Evolutionary conservation across 805 yeast species (phyloP).

Genomic region (Myxozyma udenii): DNA sequence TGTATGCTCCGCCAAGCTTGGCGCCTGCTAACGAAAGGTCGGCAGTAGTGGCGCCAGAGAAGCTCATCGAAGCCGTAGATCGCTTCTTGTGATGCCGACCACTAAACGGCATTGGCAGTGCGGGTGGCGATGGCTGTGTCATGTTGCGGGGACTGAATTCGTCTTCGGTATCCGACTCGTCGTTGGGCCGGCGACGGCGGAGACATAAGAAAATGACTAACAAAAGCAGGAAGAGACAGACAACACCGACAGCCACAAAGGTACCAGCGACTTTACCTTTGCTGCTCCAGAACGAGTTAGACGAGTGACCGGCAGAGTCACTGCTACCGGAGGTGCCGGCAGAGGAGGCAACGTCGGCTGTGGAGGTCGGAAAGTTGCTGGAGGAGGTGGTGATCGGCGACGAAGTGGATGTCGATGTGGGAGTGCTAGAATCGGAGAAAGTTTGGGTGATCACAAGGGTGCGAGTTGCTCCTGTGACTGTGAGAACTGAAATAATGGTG

Average conservation of each 20-base stretch:
- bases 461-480: constrained; percentile 30
- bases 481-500: constrained; percentile 31
- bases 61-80: constrained; percentile 9
- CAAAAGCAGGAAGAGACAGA: constrained; percentile 46
- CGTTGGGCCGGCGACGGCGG: constrained; percentile 34
- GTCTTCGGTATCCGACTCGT: constrained; percentile 18
- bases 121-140: constrained; percentile 22
- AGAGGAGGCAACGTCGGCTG: constrained; percentile 12
- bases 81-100: constrained; percentile 6
- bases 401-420: constrained; percentile 2
- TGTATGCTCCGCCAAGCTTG: constrained; percentile 17
- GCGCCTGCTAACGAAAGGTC: constrained; percentile 30
- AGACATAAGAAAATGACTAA: constrained; percentile 47
- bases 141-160: constrained; percentile 13
- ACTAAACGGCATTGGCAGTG: constrained; percentile 10
- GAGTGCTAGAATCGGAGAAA: constrained; percentile 6
- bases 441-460: constrained; percentile 28
- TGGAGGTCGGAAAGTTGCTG: constrained; percentile 7
- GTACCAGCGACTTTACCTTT: constrained; percentile 84
- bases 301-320: neutral
- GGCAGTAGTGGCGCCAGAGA: constrained; percentile 7
- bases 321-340: constrained; percentile 7
- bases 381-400: constrained; percentile 2
- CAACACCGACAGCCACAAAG: constrained; percentile 73
- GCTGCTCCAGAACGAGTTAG: constrained; percentile 55